Evolutionary conservation across 192 early-diverging fungal species (phyloP), one percentile per base, ranked within the genome.

Genomic region (Entrophospora sp.): DNA sequence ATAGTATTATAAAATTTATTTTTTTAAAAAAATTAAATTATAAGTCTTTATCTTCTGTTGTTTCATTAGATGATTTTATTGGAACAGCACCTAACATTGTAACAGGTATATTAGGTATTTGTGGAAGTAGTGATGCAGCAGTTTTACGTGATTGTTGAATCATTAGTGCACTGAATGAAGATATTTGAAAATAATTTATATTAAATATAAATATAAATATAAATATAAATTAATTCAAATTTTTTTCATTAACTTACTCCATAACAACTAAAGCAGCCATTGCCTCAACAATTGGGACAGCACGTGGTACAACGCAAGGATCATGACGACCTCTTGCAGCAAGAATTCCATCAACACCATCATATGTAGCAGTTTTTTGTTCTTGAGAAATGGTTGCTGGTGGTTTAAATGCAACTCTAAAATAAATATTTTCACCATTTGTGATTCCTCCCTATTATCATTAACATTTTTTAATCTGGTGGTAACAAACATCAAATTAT

Each of bases 221-320:
- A 36, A 45, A 56, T 16, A 24, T 13, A 6, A 32, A 42, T 28
- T 6, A 28, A 35, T 30, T 48, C 36, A 64, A 13, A 10, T 2
- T 7, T 24, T 57, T 30, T 57, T 43, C 13, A 13, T 45, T 45
- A 0, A 77, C 79, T 58, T 77, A 81, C 79, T 98, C 96, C 90
- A 98, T 96, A 28, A 98, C 73, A 20, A 88, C 88, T 25, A 97
- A 69, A 0, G 91, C 83, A 5, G 96, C 89, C 96, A 98, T 98
- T 14, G 93, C 81, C 75, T 97, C 96, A 51, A 98, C 96, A 70
- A 98, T 98, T n/a, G 96, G 96, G 28, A 92, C 91, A 6, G 96
- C 96, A 24, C 96, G 78, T 16, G 96, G 92, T 22, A 97, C 86
- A 4, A 98, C 96, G 53, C 91, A 98, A 22, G 96, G 96, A 69